Evolutionary conservation across 23 red algal genomes (phyloP).

Genomic region (Pyropia yezoensis): DNA sequence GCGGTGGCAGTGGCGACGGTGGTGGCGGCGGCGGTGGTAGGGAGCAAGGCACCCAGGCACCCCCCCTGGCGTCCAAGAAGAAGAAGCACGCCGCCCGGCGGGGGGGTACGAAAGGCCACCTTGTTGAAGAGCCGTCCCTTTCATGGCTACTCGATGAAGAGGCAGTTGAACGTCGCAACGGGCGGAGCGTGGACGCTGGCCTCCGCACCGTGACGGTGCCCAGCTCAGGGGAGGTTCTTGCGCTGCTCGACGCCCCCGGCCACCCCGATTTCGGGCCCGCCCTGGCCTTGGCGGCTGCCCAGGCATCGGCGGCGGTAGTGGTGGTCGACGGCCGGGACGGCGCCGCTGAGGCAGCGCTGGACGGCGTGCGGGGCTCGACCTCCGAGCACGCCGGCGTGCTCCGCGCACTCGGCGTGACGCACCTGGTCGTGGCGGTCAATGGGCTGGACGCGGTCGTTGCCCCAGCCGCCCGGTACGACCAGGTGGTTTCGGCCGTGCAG

Average conservation of each 20-base stretch:
- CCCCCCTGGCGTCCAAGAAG: too few species aligned
- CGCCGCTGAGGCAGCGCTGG: slow-evolving; percentile 2
- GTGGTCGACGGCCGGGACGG: not conserved
- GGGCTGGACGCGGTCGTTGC: slow-evolving; percentile 7
- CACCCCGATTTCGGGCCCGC: slow-evolving; percentile 22
- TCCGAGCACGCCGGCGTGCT: slow-evolving; percentile 9
- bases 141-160: too few species aligned
- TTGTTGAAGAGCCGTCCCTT: too few species aligned
- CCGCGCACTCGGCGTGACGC: slow-evolving; percentile 3
- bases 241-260: slow-evolving; percentile 25
- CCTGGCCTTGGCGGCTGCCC: slow-evolving; percentile 1
- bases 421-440: slow-evolving; percentile 31
- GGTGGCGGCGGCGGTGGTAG: too few species aligned
- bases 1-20: too few species aligned
- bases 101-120: too few species aligned
- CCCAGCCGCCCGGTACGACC: not conserved
- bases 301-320: slow-evolving; percentile 10
- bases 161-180: too few species aligned
- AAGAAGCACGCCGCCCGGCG: too few species aligned
- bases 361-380: slow-evolving; percentile 9
- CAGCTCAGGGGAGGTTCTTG: not conserved
- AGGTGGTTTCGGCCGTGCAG: too few species aligned
- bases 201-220: too few species aligned
- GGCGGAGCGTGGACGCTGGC: too few species aligned
- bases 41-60: too few species aligned